phyloP scores from a whole-genome alignment of 208 protist genomes.

The Leishmania tarentolae region DNA sequence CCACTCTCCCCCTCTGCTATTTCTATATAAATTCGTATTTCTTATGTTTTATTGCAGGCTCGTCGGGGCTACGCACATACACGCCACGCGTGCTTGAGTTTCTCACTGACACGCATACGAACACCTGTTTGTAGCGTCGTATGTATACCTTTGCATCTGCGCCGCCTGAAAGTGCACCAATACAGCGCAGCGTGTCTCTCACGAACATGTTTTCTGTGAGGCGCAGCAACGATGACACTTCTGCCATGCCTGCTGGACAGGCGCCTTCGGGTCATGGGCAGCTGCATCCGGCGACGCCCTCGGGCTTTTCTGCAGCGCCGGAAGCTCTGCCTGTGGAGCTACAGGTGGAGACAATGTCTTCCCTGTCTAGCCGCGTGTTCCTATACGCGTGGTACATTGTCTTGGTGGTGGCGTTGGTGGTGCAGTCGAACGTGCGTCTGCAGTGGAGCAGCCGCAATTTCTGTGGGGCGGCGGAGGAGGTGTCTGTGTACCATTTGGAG shows the following conservation, averaged over 20 bases:
- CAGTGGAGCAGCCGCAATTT: conserved; percentile 76
- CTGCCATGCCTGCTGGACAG: not conserved
- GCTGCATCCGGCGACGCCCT: not conserved
- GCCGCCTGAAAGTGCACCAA: no score
- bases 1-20: not conserved
- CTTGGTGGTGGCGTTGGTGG: conserved; percentile 52
- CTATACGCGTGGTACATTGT: conserved; percentile 73
- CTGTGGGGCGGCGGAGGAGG: conserved; percentile 39
- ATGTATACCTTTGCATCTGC: not conserved
- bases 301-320: not conserved
- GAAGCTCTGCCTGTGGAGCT: conserved; percentile 39
- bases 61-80: not conserved
- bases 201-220: not conserved
- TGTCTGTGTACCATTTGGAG: conserved; percentile 43
- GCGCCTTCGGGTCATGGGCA: not conserved
- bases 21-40: not conserved
- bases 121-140: not conserved
- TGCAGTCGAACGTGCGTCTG: conserved; percentile 59
- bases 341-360: conserved; percentile 79
- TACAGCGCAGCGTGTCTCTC: not conserved
- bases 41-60: no score
- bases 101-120: not conserved
- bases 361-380: conserved; percentile 45
- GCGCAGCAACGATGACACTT: not conserved
- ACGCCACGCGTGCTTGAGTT: not conserved